Evolutionary conservation across 75 land plant species (phyloP).

Genomic region (Chamaecyparis obtusa): DNA sequence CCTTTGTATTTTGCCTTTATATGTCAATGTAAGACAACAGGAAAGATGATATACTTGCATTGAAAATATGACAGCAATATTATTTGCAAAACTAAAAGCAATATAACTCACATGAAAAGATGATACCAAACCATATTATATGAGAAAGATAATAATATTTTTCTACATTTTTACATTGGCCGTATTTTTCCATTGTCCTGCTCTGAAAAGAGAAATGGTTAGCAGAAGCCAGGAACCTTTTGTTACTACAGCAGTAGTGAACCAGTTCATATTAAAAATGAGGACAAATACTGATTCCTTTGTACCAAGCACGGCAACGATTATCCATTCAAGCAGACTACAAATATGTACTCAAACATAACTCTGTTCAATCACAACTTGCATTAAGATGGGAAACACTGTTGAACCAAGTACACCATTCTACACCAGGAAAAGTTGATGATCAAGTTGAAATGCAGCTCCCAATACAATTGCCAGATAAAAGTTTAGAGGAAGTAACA

Average conservation of each 20-base stretch:
- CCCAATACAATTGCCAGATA: too few species aligned
- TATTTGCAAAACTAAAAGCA: neutral
- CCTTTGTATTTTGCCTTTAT: neutral
- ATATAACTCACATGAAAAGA: neutral
- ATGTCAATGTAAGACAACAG: neutral
- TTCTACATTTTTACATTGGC: neutral
- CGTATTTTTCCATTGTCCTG: neutral
- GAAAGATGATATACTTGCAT: neutral
- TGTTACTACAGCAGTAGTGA: neutral
- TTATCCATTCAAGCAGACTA: neutral
- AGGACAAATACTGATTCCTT: neutral
- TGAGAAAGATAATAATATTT: neutral
- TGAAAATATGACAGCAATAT: neutral
- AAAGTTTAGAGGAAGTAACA: too few species aligned
- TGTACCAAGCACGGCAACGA: neutral
- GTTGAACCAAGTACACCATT: neutral
- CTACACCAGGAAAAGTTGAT: neutral
- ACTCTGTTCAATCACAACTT: neutral
- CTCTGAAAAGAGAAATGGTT: neutral
- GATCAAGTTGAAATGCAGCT: neutral
- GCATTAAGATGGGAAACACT: neutral
- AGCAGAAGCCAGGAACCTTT: neutral
- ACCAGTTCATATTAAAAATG: neutral
- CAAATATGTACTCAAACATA: neutral
- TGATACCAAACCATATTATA: neutral